These are phyloP conservation scores for Cokeromyces recurvatus DNA, from an alignment of 371 early-diverging fungal genomes.

Conservation along the genomic window DNA sequence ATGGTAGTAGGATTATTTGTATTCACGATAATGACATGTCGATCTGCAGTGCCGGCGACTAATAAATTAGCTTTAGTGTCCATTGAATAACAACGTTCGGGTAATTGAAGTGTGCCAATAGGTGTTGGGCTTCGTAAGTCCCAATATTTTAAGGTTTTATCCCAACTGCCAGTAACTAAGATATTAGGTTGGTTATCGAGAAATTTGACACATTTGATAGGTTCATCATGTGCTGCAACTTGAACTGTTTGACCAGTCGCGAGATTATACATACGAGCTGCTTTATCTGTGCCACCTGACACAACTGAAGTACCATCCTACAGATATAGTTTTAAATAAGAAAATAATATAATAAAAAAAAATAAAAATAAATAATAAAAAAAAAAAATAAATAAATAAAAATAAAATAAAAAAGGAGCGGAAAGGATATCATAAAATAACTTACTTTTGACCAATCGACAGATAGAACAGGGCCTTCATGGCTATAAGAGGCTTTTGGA, in stretches of 20 bases:
- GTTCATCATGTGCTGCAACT: constrained; percentile 76
- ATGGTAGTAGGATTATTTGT: constrained; percentile 67
- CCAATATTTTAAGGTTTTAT: constrained; percentile 93
- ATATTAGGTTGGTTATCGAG: constrained; percentile 62
- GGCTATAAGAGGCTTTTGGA: constrained; percentile 76
- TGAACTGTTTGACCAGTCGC: constrained; percentile 70
- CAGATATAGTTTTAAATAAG: too few relatives aligned
- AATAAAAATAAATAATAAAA: too few relatives aligned
- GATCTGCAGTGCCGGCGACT: constrained; percentile 32
- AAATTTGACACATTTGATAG: constrained; percentile 71
- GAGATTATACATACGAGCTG: constrained; percentile 74
- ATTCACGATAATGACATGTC: constrained; percentile 74
- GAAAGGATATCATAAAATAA: too few relatives aligned
- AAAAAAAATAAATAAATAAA: too few relatives aligned
- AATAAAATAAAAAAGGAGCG: too few relatives aligned
- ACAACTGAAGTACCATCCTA: constrained; percentile 30
- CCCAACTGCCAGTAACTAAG: constrained; percentile 93
- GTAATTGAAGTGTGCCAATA: constrained; percentile 66
- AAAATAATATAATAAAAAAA: too few relatives aligned
- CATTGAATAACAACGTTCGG: constrained; percentile 89
- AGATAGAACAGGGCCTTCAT: constrained; percentile 83
- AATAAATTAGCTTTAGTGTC: constrained; percentile 50
- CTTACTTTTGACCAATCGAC: constrained; percentile 85
- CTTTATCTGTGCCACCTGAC: constrained; percentile 66
- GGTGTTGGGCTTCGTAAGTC: constrained; percentile 70